phyloP scores from a whole-genome alignment of 257 asterid species.

The Coffea eugenioides region DNA sequence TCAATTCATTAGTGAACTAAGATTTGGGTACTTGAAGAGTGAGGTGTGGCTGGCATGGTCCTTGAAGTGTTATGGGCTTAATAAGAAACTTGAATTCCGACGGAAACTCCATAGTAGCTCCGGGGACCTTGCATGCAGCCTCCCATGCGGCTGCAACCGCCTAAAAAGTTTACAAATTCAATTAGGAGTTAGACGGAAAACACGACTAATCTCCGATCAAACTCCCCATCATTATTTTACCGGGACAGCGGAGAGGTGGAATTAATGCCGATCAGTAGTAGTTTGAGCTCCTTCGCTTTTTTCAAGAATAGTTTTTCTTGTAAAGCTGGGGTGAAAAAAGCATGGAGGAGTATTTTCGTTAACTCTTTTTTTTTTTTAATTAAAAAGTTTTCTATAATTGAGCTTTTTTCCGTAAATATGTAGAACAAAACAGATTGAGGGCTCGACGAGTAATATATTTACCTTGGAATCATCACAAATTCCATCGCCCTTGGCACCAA shows the following conservation, averaged over 20 bases:
- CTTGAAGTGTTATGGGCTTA: conserved; percentile 67
- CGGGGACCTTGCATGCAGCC: conserved; percentile 55
- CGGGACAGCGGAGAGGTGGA: too few species aligned
- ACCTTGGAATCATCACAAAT: conserved; percentile 72
- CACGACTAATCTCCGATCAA: not conserved
- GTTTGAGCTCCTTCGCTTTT: too few species aligned
- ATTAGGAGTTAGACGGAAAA: not conserved
- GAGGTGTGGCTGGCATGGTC: conserved; percentile 74
- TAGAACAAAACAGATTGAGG: not conserved
- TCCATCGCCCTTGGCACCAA: conserved; percentile 76
- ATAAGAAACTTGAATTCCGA: conserved; percentile 47
- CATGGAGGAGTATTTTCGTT: too few species aligned
- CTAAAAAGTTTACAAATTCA: conserved; percentile 18
- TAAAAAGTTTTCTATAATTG: too few species aligned
- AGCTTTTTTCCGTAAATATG: too few species aligned
- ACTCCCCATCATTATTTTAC: not conserved
- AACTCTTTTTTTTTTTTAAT: too few species aligned
- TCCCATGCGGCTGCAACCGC: conserved; percentile 75
- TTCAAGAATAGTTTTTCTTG: too few species aligned
- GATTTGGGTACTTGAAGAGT: conserved; percentile 47
- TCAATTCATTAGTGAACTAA: not conserved
- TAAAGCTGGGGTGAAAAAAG: too few species aligned
- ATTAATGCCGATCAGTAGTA: too few species aligned
- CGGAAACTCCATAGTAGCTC: conserved; percentile 57
- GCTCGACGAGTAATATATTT: not conserved